Evolutionary conservation across 2,329 filamentous ascomycete genomes (phyloP).

Genomic region (Capronia coronata): DNA sequence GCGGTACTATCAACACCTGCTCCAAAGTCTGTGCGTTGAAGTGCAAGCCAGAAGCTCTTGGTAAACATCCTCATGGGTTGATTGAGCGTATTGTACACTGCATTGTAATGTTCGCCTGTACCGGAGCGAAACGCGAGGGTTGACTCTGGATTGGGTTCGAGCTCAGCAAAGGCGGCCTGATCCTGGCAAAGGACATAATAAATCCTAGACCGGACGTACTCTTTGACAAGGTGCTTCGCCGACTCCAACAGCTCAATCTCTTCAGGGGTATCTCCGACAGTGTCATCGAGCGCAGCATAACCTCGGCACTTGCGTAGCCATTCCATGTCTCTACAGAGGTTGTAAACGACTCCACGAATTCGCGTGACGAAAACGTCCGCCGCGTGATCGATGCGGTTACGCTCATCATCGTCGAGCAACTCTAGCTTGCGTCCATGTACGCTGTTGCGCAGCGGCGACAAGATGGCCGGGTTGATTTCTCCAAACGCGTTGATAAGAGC

Average conservation of each 20-base stretch:
- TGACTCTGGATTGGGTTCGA: conserved; percentile 5
- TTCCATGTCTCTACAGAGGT: conserved; percentile 34
- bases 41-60: conserved; percentile 31
- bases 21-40: conserved; percentile 13
- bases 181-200: conserved; percentile 25
- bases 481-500: conserved; percentile 43
- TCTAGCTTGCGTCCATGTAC: conserved; percentile 46
- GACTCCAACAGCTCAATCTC: conserved; percentile 19
- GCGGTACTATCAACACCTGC: conserved; percentile 1
- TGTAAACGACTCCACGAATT: conserved; percentile 35
- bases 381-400: conserved; percentile 55
- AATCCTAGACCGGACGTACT: conserved; percentile 32
- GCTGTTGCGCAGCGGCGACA: conserved; percentile 16
- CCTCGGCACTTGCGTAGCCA: conserved; percentile 36
- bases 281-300: conserved; percentile 31
- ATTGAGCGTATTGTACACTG: conserved; percentile 12
- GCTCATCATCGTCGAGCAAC: conserved; percentile 48
- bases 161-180: not conserved
- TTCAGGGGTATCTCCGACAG: conserved; percentile 14
- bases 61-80: conserved; percentile 27
- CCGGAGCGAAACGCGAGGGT: conserved; percentile 5
- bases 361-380: conserved; percentile 49
- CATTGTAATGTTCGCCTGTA: conserved; percentile 1
- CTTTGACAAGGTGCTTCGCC: conserved; percentile 30
- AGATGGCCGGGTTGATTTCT: conserved; percentile 6